phyloP scores from a whole-genome alignment of 2,329 filamentous ascomycete species.

The Magnaporthiopsis incrustans region DNA sequence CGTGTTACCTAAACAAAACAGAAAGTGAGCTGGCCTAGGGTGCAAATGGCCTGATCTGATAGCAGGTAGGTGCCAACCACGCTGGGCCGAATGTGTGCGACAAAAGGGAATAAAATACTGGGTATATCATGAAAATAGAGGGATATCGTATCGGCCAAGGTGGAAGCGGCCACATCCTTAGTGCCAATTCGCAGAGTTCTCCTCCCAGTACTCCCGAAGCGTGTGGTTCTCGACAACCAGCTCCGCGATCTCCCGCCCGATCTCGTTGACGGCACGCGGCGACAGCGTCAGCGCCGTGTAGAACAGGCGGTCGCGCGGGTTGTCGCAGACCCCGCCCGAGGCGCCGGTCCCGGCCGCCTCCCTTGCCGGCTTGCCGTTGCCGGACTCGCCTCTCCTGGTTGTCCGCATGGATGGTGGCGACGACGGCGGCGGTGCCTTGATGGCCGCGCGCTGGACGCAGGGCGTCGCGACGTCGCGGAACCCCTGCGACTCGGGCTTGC shows the following conservation, averaged over 20 bases:
- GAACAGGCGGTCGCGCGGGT: constrained; percentile 41
- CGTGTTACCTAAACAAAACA: not conserved
- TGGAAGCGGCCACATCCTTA: not conserved
- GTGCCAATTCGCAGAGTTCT: not conserved
- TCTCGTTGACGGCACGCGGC: constrained; percentile 22
- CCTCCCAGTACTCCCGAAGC: constrained; percentile 2
- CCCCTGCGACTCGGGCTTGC: constrained; percentile 21
- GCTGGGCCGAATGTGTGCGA: not conserved
- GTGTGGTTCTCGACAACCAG: constrained; percentile 6
- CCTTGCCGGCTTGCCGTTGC: not conserved
- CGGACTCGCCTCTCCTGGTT: constrained; percentile 11
- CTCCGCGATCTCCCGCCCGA: constrained; percentile 5
- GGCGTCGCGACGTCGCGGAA: constrained; percentile 35
- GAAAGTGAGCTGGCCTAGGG: not conserved
- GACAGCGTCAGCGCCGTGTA: constrained; percentile 41
- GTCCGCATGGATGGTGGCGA: constrained; percentile 13
- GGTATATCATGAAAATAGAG: not conserved
- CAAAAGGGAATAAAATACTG: not conserved
- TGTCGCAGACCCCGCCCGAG: constrained; percentile 26
- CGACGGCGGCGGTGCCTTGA: constrained; percentile 7
- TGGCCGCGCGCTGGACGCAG: constrained; percentile 24
- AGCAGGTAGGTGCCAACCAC: not conserved
- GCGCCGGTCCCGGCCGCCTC: not conserved
- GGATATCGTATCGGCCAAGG: not conserved
- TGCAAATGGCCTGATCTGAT: not conserved